Base-by-base conservation (phyloP, 2,329 filamentous ascomycete species). In the Thelonectria olida region DNA sequence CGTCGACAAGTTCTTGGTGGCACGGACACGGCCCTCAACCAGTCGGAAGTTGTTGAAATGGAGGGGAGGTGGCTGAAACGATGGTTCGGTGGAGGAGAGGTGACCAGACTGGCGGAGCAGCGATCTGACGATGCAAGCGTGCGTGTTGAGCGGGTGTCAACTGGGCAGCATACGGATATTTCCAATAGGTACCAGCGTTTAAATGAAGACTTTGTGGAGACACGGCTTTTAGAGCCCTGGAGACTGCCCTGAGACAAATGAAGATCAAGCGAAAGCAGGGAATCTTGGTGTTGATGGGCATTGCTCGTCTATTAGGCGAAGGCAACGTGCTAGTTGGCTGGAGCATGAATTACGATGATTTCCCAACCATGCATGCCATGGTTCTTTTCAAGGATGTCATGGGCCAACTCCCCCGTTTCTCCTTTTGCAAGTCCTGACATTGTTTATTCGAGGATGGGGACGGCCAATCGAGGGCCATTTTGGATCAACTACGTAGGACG, bases 321-420 rank as follows among this genome's bases (percentile, higher is more conserved):
- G 5, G 34, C 19, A 47, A 20, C 34, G 25, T 44, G 22, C n/a
- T 20, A 15, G 48, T 41, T 53, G 41, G 55, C 12, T 44, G 39
- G 20, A 38, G 50, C 50, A 54, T 60, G 45, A 60, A 51, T 25
- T 34, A 48, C 34, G 2, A 12, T 45, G 57, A 55, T 45, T 55
- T 61, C 47, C 31, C 45, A 52, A 45, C 53, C 45, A 52, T 52
- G 42, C 45, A 52, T 52, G 42, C 47, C 13, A 50, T 49, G 31
- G 27, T 38, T 23, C 31, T 27, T 6, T 28, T 38, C 52, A n/a
- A 17, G 51, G 52, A 51, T 36, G 31, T 39, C 39, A 51, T 51
- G 22, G 22, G 38, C 31, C 51, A 13, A 13, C 17, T 23, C 20
- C 22, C 53, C 23, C 9, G 7, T 47, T 38, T 34, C 45, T 56